phyloP scores from a whole-genome alignment of 2,329 filamentous ascomycete species.

The Trichoderma brevicompactum region DNA sequence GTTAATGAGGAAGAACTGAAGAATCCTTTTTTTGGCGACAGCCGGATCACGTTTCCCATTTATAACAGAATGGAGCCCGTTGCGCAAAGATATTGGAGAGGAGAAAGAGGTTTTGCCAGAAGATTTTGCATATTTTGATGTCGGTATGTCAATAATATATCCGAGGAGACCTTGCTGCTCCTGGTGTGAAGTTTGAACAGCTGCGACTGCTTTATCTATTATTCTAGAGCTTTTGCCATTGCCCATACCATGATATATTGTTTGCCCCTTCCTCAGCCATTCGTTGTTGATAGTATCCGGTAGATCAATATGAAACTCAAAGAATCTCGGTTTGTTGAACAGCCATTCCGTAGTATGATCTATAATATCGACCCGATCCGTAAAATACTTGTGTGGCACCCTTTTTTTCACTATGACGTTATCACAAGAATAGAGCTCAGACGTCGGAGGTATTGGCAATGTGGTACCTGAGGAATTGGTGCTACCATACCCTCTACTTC shows the following conservation, averaged over 20 bases:
- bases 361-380: not conserved
- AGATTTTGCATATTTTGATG: no score
- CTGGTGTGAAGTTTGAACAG: not conserved
- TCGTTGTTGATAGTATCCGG: no score
- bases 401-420: not conserved
- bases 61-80: not conserved
- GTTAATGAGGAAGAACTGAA: not conserved
- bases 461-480: not conserved
- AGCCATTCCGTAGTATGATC: not conserved
- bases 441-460: no score
- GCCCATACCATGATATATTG: no score
- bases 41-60: not conserved
- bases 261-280: no score
- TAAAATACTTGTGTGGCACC: not conserved
- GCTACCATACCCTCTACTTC: not conserved
- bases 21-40: not conserved
- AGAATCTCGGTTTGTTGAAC: not conserved
- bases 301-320: not conserved
- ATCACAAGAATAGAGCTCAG: not conserved
- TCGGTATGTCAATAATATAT: constrained; percentile 7
- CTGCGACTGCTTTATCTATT: not conserved
- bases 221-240: no score
- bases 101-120: no score
- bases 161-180: not conserved
- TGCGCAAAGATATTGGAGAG: not conserved